Evolutionary conservation across 2,329 filamentous ascomycete species (phyloP), one percentile per base, ranked within the genome.

Genomic region (Trichoderma aggressivum): DNA sequence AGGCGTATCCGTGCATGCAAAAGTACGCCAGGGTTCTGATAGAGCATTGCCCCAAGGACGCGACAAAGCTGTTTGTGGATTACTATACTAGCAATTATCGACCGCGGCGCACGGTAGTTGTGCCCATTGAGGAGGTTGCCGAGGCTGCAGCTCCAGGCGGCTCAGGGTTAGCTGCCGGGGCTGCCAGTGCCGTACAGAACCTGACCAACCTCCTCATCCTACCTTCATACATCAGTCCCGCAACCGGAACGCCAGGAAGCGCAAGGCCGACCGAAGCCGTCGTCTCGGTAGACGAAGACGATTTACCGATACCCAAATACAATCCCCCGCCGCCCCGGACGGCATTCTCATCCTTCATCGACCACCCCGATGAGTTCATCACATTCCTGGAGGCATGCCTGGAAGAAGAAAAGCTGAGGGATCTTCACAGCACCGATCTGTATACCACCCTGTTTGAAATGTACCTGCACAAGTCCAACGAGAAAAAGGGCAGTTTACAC

Each of bases 401-500:
- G 6, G 84, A 90, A 63, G 91, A 94, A 71, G 85, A 90, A 24
- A 86, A 88, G 26, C 81, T 97, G n/a, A 89, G 89, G 24, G 86
- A 92, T 43, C 87, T 89, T 10, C 92, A 98, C 78, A 92, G 90
- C 74, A 88, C 91, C 1, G 97, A 99, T 79, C 86, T 99, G 18
- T 96, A 96, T 78, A 98, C 95, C 0, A 98, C 97, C 0, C 81
- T 99, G 16, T 98, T 99, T 78, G 97, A 99, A 80, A 98, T 99
- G 92, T 99, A 98, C 78, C 85, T 99, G 10, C 92, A 97, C 80
- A 96, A 94, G 76, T 92, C 95, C 26, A 92, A 90, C 72, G 89
- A 91, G 71, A 91, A 91, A 77, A 92, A 90, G 76, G 90, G 90
- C 11, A 84, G 85, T 60, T 81, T 80, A 78, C 82, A 94, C 73